A percentile compares a stretch with the other conserved stretches of the same genome.
These are phyloP conservation scores for Cercospora sp. DNA, from an alignment of 2,329 filamentous ascomycete species.

Conservation along the genomic window DNA sequence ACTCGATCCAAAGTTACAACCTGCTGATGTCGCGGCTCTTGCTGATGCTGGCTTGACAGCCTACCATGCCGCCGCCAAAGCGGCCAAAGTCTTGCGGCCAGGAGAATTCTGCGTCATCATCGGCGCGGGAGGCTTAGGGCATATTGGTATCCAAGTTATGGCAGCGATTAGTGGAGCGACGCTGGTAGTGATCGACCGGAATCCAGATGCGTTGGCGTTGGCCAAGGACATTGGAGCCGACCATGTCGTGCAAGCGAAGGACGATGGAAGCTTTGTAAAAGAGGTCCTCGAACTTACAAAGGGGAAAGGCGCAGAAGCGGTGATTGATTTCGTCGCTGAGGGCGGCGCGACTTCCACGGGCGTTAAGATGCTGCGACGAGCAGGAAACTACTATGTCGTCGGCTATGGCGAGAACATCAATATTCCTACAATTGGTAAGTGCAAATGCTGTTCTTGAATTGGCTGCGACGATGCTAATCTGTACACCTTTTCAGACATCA, in stretches of 20 bases:
- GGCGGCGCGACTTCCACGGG: constrained; percentile 30
- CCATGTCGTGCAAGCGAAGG: constrained; percentile 24
- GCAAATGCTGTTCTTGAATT: too few relatives aligned
- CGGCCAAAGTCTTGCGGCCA: constrained; percentile 28
- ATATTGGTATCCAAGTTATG: constrained; percentile 30
- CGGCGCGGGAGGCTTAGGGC: constrained; percentile 28
- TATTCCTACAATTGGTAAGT: constrained; percentile 13
- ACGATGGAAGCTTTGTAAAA: constrained; percentile 29
- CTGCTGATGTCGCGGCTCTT: constrained; percentile 31
- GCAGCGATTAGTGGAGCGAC: constrained; percentile 31
- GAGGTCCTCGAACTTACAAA: constrained; percentile 29
- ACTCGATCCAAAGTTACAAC: constrained; percentile 30
- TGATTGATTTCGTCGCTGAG: constrained; percentile 33
- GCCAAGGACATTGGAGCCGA: constrained; percentile 33
- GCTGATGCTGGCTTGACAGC: constrained; percentile 33
- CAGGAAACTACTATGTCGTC: constrained; percentile 33
- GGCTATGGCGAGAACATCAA: constrained; percentile 20
- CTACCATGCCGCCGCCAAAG: constrained; percentile 31
- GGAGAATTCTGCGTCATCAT: constrained; percentile 31
- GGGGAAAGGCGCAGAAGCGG: constrained; percentile 31
- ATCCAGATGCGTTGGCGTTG: constrained; percentile 28
- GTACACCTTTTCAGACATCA: constrained; percentile 30
- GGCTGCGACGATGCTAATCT: neutral
- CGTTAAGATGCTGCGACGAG: constrained; percentile 31
- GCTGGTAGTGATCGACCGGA: constrained; percentile 31